Percentiles rank a stretch among this genome's conserved stretches.
These are phyloP conservation scores for Endoconidiophora polonica DNA, from an alignment of 2,329 filamentous ascomycete species.

Conservation along the genomic window DNA sequence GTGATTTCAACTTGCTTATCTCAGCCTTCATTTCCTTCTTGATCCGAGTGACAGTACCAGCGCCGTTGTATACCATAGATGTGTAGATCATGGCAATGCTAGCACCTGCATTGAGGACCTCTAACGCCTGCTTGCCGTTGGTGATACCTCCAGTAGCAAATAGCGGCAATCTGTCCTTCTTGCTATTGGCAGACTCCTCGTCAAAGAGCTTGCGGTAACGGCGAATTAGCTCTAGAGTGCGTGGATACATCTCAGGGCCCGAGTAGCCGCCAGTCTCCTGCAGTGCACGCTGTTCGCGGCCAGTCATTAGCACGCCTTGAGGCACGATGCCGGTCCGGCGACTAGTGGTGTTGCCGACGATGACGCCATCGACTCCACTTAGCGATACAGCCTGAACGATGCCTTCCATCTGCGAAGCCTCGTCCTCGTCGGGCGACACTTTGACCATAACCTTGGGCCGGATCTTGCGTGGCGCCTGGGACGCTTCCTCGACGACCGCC, in stretches of 20 bases:
- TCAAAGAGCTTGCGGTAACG: conserved; percentile 60
- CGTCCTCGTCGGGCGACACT: conserved; percentile 89
- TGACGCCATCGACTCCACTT: conserved; percentile 83
- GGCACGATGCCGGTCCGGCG: conserved; percentile 51
- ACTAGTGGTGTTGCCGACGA: conserved; percentile 95
- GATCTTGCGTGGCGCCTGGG: conserved; percentile 47
- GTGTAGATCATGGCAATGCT: conserved; percentile 90
- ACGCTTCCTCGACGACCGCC: conserved; percentile 68
- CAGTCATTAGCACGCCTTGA: conserved; percentile 44
- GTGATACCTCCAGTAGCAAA: conserved; percentile 92
- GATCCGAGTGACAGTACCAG: conserved; percentile 47
- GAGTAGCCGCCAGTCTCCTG: conserved; percentile 77
- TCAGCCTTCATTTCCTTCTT: conserved; percentile 42
- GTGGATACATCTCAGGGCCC: conserved; percentile 72
- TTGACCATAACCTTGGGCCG: conserved; percentile 84
- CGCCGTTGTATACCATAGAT: conserved; percentile 46
- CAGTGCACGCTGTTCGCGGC: conserved; percentile 49
- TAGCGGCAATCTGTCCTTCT: conserved; percentile 51
- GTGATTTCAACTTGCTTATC: conserved; percentile 17
- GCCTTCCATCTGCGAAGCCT: conserved; percentile 65
- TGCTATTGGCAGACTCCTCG: conserved; percentile 20
- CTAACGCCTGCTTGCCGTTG: conserved; percentile 65
- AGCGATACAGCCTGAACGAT: conserved; percentile 73
- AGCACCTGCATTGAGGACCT: conserved; percentile 74
- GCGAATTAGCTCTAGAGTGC: conserved; percentile 61